Evolutionary conservation across 2,329 filamentous ascomycete genomes (phyloP).

Genomic region (Stylonectria norvegica): DNA sequence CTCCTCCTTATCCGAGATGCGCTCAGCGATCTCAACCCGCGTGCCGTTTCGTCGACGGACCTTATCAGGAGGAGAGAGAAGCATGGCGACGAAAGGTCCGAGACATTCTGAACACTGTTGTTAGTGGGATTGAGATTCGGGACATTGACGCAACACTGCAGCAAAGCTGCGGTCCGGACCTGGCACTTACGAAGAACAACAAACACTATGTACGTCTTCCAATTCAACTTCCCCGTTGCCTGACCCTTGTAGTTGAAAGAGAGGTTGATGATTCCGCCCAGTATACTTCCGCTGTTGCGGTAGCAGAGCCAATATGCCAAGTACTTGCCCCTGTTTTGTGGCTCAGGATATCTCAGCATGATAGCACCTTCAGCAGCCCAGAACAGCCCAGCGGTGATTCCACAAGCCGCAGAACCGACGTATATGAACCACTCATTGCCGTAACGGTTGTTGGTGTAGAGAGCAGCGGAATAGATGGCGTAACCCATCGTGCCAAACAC

Average conservation of each 20-base stretch:
- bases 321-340: slow-evolving; percentile 8
- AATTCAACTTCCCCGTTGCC: slow-evolving; percentile 18
- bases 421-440: slow-evolving; percentile 52
- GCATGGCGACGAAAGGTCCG: slow-evolving; percentile 4
- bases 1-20: slow-evolving; percentile 4
- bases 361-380: slow-evolving; percentile 52
- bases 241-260: slow-evolving; percentile 35
- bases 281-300: slow-evolving; percentile 2
- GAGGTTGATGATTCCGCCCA: slow-evolving; percentile 37
- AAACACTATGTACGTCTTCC: slow-evolving; percentile 17
- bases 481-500: slow-evolving; percentile 47
- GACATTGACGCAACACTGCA: too few species aligned
- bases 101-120: slow-evolving; percentile 2
- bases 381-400: slow-evolving; percentile 47
- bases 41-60: slow-evolving; percentile 7
- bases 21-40: slow-evolving; percentile 4
- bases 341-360: slow-evolving; percentile 44
- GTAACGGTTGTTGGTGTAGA: slow-evolving; percentile 50
- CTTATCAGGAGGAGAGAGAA: slow-evolving; percentile 9
- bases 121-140: not conserved
- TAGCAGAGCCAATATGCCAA: slow-evolving; percentile 11
- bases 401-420: slow-evolving; percentile 47
- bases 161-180: not conserved
- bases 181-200: slow-evolving; percentile 9
- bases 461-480: slow-evolving; percentile 44